Base-by-base conservation (phyloP, 208 protist species). In the Herpetomonas tarakana region DNA sequence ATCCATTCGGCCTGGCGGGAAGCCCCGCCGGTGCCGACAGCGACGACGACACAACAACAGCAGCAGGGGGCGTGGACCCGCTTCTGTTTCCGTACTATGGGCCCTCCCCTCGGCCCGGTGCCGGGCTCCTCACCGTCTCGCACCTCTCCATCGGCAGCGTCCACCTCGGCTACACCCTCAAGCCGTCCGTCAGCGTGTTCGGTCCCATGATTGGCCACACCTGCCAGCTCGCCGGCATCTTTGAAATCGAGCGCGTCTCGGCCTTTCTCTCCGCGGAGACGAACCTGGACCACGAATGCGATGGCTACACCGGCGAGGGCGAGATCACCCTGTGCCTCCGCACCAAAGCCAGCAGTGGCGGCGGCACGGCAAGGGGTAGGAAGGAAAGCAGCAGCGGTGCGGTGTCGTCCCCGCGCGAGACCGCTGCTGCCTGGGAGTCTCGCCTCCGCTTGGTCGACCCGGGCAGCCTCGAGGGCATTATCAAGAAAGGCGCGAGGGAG, bases 201-300 rank as follows among this genome's bases (percentile, higher is more conserved):
- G 88, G 85, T 11, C 58, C 67, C 26, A 92, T 95, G 88, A 18
- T 76, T 19, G 72, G 70, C 0, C 81, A 85, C 58, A 79, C 51
- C 12, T 88, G 77, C 59, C 53, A 64, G 27, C 55, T 83, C 31
- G 59, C 62, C 46, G 68, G 65, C 27, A 55, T 57, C 52, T 65
- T 83, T 35, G 62, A 75, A 49, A 74, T 96, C 41, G 83, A 96
- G 71, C 89, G 89, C 0, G 82, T 96, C 16, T 85, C 86, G 0
- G 86, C 86, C 11, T 92, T 78, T 65, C 53, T 96, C 3, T 77
- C 81, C 12, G 82, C 74, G 19, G 67, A 78, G 19, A 92, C 80
- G 9, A 78, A 71, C 11, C 71, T 89, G 26, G 75, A 85, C 65
- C 89, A 96, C 68, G 89, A 96, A 71, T 96, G 89, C 54, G 86